Evolutionary conservation across 1,139 yeast genomes (phyloP), one percentile per base, ranked within the genome.

Genomic region (Candida albicans): DNA sequence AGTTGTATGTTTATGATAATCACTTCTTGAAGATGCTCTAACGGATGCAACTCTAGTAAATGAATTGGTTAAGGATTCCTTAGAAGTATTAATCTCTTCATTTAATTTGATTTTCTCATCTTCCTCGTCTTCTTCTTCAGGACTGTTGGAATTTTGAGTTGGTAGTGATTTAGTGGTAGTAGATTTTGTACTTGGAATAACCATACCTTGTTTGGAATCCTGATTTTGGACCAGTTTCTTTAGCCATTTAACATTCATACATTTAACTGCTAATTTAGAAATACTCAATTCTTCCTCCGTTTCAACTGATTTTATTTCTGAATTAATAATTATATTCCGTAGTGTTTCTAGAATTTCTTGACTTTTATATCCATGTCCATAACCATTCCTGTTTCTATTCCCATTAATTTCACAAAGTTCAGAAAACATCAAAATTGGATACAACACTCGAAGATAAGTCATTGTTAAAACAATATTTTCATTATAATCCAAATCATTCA

Each of bases 401-500:
- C 28, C 15, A 1, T 77, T 69, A 2, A 67, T 62, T 31, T 73
- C 75, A 36, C 54, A 55, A 42, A 89, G 65, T 54, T 85, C 88
- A 0, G 95, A 79, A 53, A 82, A 82, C 48, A 75, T 69, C 35
- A 91, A 63, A 54, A 91, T 64, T 1, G 95, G 96, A 52, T 81
- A 75, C 35, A 91, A 57, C 1, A 90, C 93, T 47, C 95, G 75
- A 37, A 91, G 65, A 54, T 86, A 89, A 0, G 95, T 87, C 52
- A 87, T 79, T 35, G 89, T 75, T 41, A 90, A 67, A 14, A 67
- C 55, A 37, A 65, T 50, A 39, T 79, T 72, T 50, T 84, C 90
- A 34, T 79, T 78, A 46, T 64, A 68, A 33, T 75, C 81, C 40
- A 89, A 64, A 57, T 90, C 82, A 51, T 79, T 78, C 44, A 91